phyloP scores from a whole-genome alignment of 495 filamentous ascomycete genomes.

The Neurospora cerealis region DNA sequence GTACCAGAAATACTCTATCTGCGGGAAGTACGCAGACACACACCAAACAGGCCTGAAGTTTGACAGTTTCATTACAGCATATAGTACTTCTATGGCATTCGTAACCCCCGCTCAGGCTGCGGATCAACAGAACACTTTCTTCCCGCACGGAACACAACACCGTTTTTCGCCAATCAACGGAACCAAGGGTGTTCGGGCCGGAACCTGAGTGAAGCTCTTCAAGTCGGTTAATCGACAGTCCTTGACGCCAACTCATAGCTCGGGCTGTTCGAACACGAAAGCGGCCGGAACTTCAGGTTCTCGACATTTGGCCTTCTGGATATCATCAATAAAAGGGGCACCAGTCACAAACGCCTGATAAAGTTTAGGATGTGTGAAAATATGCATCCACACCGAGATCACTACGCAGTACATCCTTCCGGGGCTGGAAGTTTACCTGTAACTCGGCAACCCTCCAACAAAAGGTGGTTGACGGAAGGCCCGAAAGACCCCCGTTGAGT shows the following conservation, averaged over 20 bases:
- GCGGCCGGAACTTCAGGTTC: neutral
- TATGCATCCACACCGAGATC: neutral
- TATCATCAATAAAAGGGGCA: neutral
- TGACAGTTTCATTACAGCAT: neutral
- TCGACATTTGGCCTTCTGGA: neutral
- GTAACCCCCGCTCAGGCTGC: neutral
- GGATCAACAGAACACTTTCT: neutral
- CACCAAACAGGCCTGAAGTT: neutral
- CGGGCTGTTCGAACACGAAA: neutral
- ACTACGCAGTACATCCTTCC: neutral
- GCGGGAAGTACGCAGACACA: neutral
- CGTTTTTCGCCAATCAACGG: neutral
- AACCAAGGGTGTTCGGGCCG: neutral
- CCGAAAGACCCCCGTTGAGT: neutral
- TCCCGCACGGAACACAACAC: neutral
- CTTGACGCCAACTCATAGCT: neutral
- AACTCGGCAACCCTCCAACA: neutral
- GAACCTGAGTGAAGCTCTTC: neutral
- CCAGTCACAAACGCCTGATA: neutral
- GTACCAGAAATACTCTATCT: neutral
- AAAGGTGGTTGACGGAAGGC: neutral
- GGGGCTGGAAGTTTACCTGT: neutral
- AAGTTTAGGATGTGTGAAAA: neutral
- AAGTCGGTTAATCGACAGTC: neutral
- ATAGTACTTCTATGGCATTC: neutral